phyloP scores from a whole-genome alignment of 441 rosid species.

The Aleurites moluccanus region DNA sequence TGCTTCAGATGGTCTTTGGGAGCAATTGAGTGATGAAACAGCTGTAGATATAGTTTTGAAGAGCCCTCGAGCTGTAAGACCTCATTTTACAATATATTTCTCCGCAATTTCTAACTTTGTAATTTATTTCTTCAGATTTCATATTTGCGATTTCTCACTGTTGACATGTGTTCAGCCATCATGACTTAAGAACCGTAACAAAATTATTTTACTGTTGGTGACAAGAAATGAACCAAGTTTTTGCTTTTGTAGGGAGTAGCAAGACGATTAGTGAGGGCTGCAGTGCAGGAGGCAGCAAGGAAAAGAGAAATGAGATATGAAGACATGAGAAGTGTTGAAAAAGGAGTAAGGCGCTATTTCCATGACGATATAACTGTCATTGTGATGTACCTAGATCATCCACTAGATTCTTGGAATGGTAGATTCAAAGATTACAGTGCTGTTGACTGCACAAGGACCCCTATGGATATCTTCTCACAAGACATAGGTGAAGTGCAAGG shows the following conservation, averaged over 20 bases:
- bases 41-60: constrained; percentile 52
- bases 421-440: constrained; percentile 23
- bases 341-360: constrained; percentile 52
- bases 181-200: neutral
- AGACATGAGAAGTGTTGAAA: constrained; percentile 44
- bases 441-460: constrained; percentile 37
- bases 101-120: too few relatives aligned
- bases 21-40: constrained; percentile 57
- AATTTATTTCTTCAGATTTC: too few relatives aligned
- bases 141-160: too few relatives aligned
- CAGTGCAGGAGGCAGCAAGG: constrained; percentile 52
- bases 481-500: constrained; percentile 28
- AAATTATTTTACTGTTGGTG: neutral
- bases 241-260: constrained; percentile 50
- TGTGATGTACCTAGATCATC: constrained; percentile 52
- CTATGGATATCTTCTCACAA: constrained; percentile 48
- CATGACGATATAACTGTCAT: constrained; percentile 66
- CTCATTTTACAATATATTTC: neutral
- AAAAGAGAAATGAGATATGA: constrained; percentile 51
- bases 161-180: neutral
- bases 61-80: constrained; percentile 50
- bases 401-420: constrained; percentile 25
- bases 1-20: constrained; percentile 83
- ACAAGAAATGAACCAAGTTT: neutral
- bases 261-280: constrained; percentile 53